Percentiles rank a stretch among this genome's conserved stretches.
Evolutionary conservation across 1,139 yeast species (phyloP).

Genomic region (Yamadazyma dushanensis): DNA sequence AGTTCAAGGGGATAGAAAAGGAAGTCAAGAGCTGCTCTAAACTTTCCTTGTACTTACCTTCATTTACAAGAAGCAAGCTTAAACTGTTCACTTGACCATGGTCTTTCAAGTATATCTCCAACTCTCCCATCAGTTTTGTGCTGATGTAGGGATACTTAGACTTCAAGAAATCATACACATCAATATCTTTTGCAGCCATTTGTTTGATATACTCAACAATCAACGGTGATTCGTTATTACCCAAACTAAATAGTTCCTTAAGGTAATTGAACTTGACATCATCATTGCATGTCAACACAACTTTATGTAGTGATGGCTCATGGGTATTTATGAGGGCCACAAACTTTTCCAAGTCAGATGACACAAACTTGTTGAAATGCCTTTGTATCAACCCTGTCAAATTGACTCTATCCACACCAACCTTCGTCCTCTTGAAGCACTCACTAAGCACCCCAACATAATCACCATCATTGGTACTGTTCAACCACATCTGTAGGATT

Average conservation of each 20-base stretch:
- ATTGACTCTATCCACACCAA: constrained; percentile 30
- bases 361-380: constrained; percentile 39
- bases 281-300: constrained; percentile 31
- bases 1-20: constrained; percentile 16
- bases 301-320: constrained; percentile 38
- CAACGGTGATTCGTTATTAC: constrained; percentile 16
- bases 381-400: constrained; percentile 33
- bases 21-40: constrained; percentile 25
- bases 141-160: constrained; percentile 2
- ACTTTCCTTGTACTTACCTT: constrained; percentile 26
- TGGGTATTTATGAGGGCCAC: constrained; percentile 35
- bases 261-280: constrained; percentile 29
- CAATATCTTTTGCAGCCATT: not conserved
- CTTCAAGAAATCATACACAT: constrained; percentile 5
- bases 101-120: constrained; percentile 23
- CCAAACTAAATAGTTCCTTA: constrained; percentile 17
- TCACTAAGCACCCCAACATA: constrained; percentile 29
- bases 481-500: constrained; percentile 42
- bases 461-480: constrained; percentile 8
- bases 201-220: constrained; percentile 11
- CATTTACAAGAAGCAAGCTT: constrained; percentile 24
- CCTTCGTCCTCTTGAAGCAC: constrained; percentile 34
- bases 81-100: constrained; percentile 33
- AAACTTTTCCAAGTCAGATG: constrained; percentile 35
- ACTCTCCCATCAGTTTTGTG: constrained; percentile 16